Evolutionary conservation across 345 rosid species (phyloP).

Genomic region (Combretum micranthum): DNA sequence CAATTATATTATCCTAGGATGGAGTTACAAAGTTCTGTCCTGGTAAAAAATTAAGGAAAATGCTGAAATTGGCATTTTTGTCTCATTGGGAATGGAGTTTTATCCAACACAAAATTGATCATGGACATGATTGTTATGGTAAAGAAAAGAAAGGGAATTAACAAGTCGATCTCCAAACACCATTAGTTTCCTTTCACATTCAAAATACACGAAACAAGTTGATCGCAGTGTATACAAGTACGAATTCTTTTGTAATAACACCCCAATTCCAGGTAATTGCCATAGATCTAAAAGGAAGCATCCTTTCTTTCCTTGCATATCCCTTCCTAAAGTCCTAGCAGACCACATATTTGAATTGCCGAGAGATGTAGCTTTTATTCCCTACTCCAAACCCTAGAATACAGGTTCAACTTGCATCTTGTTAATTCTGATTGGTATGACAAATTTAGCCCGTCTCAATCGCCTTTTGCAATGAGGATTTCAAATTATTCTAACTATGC

Average conservation of each 20-base stretch:
- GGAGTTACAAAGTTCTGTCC: constrained; percentile 10
- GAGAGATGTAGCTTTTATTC: not conserved
- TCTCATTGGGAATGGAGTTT: constrained; percentile 1
- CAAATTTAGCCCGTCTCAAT: not conserved
- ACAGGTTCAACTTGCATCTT: constrained; percentile 2
- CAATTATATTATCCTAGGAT: not conserved
- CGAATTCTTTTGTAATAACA: constrained; percentile 11
- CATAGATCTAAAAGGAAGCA: constrained; percentile 3
- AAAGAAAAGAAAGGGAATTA: not conserved
- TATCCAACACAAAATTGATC: constrained; percentile 1
- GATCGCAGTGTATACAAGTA: not conserved
- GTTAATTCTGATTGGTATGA: not conserved
- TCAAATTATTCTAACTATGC: constrained; percentile 1
- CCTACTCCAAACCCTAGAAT: not conserved
- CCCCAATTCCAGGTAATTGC: not conserved
- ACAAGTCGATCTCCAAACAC: not conserved
- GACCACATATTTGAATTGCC: not conserved
- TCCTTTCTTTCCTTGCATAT: not conserved
- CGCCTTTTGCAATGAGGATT: not conserved
- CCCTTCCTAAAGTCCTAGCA: not conserved
- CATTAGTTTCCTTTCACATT: not conserved
- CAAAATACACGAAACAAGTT: not conserved
- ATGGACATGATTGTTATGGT: not conserved
- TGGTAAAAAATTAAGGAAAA: constrained; percentile 4
- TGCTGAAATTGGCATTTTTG: constrained; percentile 2